phyloP scores from a whole-genome alignment of 2,329 filamentous ascomycete genomes.

The Tympanopsis confertula region DNA sequence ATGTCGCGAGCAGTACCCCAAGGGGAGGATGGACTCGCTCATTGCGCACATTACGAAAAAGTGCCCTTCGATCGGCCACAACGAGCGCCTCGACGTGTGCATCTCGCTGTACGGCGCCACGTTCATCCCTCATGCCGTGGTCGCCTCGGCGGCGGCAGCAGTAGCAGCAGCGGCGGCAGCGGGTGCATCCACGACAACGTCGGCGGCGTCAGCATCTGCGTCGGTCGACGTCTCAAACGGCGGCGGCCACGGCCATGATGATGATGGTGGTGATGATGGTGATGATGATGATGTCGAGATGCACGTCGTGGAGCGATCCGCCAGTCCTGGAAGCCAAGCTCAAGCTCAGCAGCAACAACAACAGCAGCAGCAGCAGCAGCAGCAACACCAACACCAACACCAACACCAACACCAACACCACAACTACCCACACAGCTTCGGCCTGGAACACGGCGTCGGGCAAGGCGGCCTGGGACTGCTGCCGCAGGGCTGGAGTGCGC shows the following conservation, averaged over 20 bases:
- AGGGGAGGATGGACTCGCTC: conserved; percentile 75
- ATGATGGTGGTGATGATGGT: no score
- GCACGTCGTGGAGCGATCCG: no score
- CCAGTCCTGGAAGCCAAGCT: conserved; percentile 39
- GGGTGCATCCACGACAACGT: background rate
- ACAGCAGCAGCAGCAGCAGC: no score
- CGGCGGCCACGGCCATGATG: no score
- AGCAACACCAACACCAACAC: no score
- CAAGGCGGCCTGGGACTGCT: conserved; percentile 25
- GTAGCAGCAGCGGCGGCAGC: conserved; percentile 2
- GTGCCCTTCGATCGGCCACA: conserved; percentile 67
- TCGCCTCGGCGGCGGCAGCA: conserved; percentile 12
- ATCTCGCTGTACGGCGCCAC: conserved; percentile 62
- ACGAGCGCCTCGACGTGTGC: conserved; percentile 65
- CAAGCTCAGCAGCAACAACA: conserved; percentile 39
- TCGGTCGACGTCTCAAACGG: background rate
- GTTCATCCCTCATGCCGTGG: conserved; percentile 26
- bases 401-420: conserved; percentile 11
- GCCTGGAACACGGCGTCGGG: conserved; percentile 13
- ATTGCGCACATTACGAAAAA: conserved; percentile 74
- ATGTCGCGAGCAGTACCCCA: conserved; percentile 80
- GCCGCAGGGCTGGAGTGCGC: conserved; percentile 60
- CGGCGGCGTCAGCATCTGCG: background rate
- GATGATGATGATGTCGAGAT: no score
- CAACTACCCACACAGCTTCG: background rate